Base-by-base conservation (phyloP, 306 rosid species). In the barrel medic (Medicago truncatula) region DNA sequence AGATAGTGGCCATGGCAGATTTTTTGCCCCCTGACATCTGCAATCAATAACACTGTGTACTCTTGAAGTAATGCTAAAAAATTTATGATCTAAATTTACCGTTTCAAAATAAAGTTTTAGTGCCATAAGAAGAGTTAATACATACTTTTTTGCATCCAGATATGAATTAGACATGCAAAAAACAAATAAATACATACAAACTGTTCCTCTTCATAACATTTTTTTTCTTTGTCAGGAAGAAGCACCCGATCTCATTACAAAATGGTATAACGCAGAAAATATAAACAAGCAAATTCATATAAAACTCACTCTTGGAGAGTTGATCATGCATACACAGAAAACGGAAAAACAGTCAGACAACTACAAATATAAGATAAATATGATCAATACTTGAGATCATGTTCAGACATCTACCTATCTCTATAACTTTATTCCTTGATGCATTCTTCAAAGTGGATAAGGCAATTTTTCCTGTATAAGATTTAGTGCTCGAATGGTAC, bases 391-490 rank as follows among this genome's bases (percentile, higher is more conserved):
- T 49, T 14, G 71, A 16, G 78, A 67, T 56, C 72, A 67, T 84
- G 58, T 31, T 61, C 43, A 14, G 20, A 61, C 41, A 61, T 28
- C 43, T 61, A 94, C 98, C 98, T 83, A 92, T 83, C 76, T 94
- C 93, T 65, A 92, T 54, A 74, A 78, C 82, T 84, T 90, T 94
- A 71, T 94, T 94, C 86, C 96, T 94, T 67, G 98, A 92, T 59
- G 88, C 76, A 81, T 80, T 87, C 86, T 88, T 86, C 85, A 87
- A 70, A 61, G 91, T 74, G 78, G 92, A 78, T 66, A 90, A 74
- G 63, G 86, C 82, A 70, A 88, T 87, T 85, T 88, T 92, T 84
- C 94, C 91, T 36, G 96, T 34, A 34, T 34, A 87, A 75, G 89
- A 70, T 89, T 94, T 94, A 59, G 79, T 43, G 67, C 81, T 87